These are phyloP conservation scores for Pseudonitzschia multistriata DNA, from an alignment of 108 stramenopile species.

Conservation along the genomic window DNA sequence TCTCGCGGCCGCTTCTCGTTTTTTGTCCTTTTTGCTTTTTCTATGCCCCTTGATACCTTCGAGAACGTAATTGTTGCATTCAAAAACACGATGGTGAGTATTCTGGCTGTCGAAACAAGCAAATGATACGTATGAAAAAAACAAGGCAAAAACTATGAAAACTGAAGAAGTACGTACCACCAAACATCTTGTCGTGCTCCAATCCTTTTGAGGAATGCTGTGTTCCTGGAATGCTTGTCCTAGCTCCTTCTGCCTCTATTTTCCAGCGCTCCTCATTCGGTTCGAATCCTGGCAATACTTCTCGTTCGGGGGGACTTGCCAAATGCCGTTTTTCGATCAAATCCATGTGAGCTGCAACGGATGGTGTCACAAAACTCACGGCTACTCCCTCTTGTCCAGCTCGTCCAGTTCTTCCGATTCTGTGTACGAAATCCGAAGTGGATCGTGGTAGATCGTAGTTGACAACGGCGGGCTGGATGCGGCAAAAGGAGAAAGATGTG, in stretches of 20 bases:
- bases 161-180: constrained; percentile 37
- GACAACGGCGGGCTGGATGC: constrained; percentile 68
- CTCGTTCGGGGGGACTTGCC: constrained; percentile 42
- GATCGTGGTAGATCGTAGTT: constrained; percentile 90
- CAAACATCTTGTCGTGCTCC: constrained; percentile 76
- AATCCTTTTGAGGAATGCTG: constrained; percentile 57
- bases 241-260: constrained; percentile 26
- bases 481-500: not conserved
- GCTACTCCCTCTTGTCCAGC: constrained; percentile 88
- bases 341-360: constrained; percentile 64
- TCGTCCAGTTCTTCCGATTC: constrained; percentile 95
- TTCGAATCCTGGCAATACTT: constrained; percentile 57
- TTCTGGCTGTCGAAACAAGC: not conserved
- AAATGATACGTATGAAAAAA: not conserved
- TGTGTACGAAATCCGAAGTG: constrained; percentile 89
- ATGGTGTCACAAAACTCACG: constrained; percentile 84
- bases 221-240: constrained; percentile 46
- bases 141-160: not conserved
- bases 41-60: constrained; percentile 58
- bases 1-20: constrained; percentile 57
- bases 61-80: not conserved
- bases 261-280: constrained; percentile 63
- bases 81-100: not conserved
- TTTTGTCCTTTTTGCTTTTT: constrained; percentile 78
- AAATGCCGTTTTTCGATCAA: constrained; percentile 70